Evolutionary conservation across 2,329 filamentous ascomycete genomes (phyloP).

Genomic region (Venturia pyrina): DNA sequence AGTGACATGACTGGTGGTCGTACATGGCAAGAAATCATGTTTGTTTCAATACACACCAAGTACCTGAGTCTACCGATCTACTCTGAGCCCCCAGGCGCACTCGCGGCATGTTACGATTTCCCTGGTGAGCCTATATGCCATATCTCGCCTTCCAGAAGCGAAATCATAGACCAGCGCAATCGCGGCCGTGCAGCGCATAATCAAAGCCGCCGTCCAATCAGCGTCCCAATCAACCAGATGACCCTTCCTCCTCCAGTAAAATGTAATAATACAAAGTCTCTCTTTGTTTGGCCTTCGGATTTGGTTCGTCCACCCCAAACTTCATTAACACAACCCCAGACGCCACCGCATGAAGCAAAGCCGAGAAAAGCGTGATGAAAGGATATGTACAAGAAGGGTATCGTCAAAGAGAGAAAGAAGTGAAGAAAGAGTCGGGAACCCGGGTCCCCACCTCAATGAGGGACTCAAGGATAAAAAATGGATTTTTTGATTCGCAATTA

Average conservation of each 20-base stretch:
- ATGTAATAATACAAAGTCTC: background rate
- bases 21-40: background rate
- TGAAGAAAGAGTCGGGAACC: background rate
- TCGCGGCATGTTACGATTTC: background rate
- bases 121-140: background rate
- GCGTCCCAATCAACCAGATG: background rate
- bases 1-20: too few relatives aligned
- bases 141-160: background rate
- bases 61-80: too few relatives aligned
- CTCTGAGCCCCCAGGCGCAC: background rate
- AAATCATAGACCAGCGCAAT: background rate
- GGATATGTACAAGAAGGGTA: conserved; percentile 4
- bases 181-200: background rate
- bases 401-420: background rate
- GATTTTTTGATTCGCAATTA: background rate
- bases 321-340: background rate
- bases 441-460: background rate
- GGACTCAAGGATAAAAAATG: background rate
- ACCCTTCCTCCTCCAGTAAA: background rate
- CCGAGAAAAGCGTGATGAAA: background rate
- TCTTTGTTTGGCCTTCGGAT: background rate
- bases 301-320: background rate
- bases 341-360: background rate
- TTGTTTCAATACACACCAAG: background rate
- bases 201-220: background rate